Evolutionary conservation across 108 stramenopile genomes (phyloP).

Genomic region (Nannochloropsis gaditana): DNA sequence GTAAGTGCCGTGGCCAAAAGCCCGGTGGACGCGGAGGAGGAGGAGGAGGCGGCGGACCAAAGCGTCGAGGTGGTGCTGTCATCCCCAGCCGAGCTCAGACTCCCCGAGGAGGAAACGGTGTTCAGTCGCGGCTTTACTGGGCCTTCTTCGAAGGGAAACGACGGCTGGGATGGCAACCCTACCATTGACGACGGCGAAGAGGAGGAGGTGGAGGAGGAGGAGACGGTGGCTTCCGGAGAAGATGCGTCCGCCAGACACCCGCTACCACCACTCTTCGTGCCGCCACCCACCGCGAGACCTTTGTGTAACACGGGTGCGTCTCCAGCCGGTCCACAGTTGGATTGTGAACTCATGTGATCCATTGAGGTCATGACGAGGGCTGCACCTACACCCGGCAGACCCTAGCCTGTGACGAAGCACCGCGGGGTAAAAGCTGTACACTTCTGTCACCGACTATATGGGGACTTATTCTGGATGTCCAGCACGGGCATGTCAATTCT

Average conservation of each 20-base stretch:
- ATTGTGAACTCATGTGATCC: not conserved
- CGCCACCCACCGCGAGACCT: not conserved
- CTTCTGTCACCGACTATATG: no score
- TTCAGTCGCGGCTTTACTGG: not conserved
- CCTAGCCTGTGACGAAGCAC: no score
- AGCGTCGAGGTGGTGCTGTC: not conserved
- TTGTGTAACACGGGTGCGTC: not conserved
- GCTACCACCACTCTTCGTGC: not conserved
- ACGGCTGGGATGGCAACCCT: not conserved
- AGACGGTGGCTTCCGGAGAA: not conserved
- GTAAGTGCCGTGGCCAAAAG: not conserved
- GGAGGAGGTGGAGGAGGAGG: not conserved
- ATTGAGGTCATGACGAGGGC: not conserved
- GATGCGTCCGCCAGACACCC: not conserved
- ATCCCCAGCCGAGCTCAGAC: not conserved
- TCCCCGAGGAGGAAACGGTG: not conserved
- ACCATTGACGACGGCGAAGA: not conserved
- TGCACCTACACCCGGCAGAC: no score
- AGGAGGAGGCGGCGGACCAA: not conserved
- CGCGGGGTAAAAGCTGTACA: no score
- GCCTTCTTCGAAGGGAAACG: not conserved
- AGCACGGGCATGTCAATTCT: no score
- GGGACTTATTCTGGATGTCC: no score
- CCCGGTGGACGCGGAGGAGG: not conserved
- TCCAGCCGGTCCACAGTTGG: conserved; percentile 1